Base-by-base conservation (phyloP, 352 stramenopile genomes). In the Peronosclerospora sorghi region DNA sequence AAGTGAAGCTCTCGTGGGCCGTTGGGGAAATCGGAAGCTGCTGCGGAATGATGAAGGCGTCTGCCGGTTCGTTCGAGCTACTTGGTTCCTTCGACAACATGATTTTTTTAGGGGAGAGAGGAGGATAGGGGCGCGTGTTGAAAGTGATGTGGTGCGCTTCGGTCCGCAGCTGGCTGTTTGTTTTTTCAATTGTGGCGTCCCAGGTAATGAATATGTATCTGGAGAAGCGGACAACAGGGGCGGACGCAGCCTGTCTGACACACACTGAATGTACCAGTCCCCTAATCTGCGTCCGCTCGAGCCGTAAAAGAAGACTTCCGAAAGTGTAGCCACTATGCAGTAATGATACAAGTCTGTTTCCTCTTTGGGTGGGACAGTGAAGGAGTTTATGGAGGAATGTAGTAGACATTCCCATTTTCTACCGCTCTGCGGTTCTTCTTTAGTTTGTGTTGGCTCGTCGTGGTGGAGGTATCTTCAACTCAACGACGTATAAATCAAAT, bases 21-120 rank as follows among this genome's bases (percentile, higher is more conserved):
- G 36, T 54, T n/a, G n/a, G n/a, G n/a, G n/a, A n/a, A n/a, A n/a
- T n/a, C 42, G 36, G 28, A 24, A 42, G 27, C 30, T 55, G 45
- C 27, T 59, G 45, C 2, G 3, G 32, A 34, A 10, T 41, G n/a
- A n/a, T n/a, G 23, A 27, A 9, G 40, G 44, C 35, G 12, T 40
- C 27, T 26, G 36, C 19, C 35, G 20, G 35, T 17, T 43, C 26
- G 29, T 56, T 47, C 8, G 29, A 29, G 35, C 58, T 48, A 24
- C 18, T 32, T 53, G 56, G 59, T 19, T 76, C 52, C 61, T 72
- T 76, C n/a, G 61, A 61, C 24, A 61, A 50, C 65, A 76, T 76
- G 53, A 29, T 6, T 52, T 39, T 46, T 27, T 43, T 5, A 7
- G 21, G 37, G 21, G 26, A 26, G n/a, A 14, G 29, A 19, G 20